Conservation (phyloP, 768 basidiomycete genomes). For the Mycena rebaudengoi region DNA sequence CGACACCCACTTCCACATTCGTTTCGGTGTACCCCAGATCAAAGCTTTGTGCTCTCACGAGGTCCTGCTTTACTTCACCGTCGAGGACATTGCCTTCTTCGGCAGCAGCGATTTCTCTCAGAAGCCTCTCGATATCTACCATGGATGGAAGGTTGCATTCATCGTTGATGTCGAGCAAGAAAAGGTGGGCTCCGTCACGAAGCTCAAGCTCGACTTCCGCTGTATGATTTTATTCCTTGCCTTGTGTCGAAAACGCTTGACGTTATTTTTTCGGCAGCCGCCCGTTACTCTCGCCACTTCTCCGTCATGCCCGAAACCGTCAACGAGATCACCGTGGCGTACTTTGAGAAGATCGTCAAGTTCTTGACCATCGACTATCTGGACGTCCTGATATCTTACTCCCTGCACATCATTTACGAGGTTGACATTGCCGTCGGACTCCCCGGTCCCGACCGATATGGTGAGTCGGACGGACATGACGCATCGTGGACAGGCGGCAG, state of each 20-base stretch:
- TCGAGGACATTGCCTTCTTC: constrained; percentile 14
- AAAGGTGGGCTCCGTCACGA: background rate
- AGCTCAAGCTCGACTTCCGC: constrained; percentile 22
- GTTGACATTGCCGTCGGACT: background rate
- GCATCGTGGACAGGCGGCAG: background rate
- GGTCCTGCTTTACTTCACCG: constrained; percentile 27
- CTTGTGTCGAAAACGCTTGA: too few species aligned
- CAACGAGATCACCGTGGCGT: background rate
- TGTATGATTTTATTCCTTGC: constrained; percentile 11
- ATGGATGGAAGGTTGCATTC: constrained; percentile 27
- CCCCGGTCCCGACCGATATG: background rate
- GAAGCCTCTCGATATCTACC: constrained; percentile 11
- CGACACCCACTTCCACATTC: constrained; percentile 29
- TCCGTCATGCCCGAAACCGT: background rate
- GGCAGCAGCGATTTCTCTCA: background rate
- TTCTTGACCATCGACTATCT: background rate
- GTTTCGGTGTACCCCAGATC: constrained; percentile 28
- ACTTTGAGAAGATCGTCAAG: background rate
- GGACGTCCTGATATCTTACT: constrained; percentile 1
- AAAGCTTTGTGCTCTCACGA: constrained; percentile 30
- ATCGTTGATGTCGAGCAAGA: constrained; percentile 28
- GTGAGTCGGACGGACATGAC: background rate
- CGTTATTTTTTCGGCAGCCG: background rate
- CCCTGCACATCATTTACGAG: background rate
- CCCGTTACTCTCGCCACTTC: constrained; percentile 19